phyloP scores from a whole-genome alignment of 768 basidiomycete genomes.

The Lactifluus echinatus region DNA sequence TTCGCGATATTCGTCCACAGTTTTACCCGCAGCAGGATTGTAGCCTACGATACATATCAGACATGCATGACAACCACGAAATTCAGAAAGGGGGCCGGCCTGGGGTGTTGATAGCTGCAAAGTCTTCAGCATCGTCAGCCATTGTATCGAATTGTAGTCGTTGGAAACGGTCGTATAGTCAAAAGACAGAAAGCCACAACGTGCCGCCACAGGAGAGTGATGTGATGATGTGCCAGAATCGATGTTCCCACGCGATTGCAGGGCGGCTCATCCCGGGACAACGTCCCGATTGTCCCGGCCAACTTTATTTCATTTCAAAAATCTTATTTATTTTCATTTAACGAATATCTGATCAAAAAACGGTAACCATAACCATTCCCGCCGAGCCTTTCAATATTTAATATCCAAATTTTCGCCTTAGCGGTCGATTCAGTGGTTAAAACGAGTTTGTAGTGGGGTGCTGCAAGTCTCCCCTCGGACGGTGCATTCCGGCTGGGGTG shows the following conservation, averaged over 20 bases:
- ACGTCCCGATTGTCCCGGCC: too few relatives aligned
- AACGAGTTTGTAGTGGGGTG: neutral
- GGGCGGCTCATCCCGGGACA: neutral
- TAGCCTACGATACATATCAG: conserved; percentile 45
- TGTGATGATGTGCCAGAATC: conserved; percentile 32
- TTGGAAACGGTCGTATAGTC: neutral
- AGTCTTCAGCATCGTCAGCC: conserved; percentile 52
- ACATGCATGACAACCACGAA: neutral
- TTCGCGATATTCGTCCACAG: conserved; percentile 71
- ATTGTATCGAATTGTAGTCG: neutral
- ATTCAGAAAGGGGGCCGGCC: conserved; percentile 32
- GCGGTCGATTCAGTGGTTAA: neutral
- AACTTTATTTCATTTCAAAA: conserved; percentile 10
- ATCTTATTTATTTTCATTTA: neutral
- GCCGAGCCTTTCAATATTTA: neutral
- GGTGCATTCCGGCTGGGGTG: conserved; percentile 40
- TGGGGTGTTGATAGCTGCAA: conserved; percentile 58
- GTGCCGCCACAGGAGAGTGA: neutral
- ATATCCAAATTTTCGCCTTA: conserved; percentile 1
- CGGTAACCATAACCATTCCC: neutral
- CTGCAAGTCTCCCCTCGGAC: conserved; percentile 11
- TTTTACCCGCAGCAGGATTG: conserved; percentile 60
- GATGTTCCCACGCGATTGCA: conserved; percentile 60
- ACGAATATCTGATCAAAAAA: neutral
- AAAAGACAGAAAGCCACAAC: neutral